phyloP scores from a whole-genome alignment of 2,329 filamentous ascomycete genomes.

The Botrytis fragariae region DNA sequence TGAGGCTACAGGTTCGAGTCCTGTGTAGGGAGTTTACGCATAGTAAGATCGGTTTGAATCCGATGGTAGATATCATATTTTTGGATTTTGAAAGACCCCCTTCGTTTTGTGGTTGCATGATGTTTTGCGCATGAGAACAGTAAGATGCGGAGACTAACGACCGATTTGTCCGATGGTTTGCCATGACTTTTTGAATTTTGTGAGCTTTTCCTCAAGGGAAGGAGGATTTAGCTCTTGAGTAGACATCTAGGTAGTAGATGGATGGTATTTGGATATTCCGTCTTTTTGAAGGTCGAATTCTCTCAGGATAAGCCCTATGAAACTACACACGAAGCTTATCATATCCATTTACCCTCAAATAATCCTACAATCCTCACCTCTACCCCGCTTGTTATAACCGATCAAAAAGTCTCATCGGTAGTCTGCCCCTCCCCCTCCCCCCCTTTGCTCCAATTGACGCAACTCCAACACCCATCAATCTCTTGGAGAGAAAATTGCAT shows the following conservation, averaged over 20 bases:
- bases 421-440: background rate
- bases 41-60: background rate
- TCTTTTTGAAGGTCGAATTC: background rate
- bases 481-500: background rate
- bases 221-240: background rate
- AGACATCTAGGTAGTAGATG: background rate
- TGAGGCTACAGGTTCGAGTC: slow-evolving; percentile 17
- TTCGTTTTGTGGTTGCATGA: no score
- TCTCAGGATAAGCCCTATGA: background rate
- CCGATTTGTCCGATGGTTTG: background rate
- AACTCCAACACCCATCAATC: background rate
- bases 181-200: background rate
- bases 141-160: background rate
- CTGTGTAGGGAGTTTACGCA: slow-evolving; percentile 15
- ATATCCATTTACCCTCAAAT: background rate
- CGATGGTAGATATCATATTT: background rate
- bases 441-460: background rate
- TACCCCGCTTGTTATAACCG: background rate
- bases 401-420: background rate
- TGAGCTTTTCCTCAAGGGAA: background rate
- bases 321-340: background rate
- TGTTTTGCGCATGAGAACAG: background rate
- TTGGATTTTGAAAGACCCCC: background rate
- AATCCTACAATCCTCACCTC: background rate
- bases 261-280: background rate